Conservation (phyloP, 83 land plant genomes). For the Isoetes engelmannii region DNA sequence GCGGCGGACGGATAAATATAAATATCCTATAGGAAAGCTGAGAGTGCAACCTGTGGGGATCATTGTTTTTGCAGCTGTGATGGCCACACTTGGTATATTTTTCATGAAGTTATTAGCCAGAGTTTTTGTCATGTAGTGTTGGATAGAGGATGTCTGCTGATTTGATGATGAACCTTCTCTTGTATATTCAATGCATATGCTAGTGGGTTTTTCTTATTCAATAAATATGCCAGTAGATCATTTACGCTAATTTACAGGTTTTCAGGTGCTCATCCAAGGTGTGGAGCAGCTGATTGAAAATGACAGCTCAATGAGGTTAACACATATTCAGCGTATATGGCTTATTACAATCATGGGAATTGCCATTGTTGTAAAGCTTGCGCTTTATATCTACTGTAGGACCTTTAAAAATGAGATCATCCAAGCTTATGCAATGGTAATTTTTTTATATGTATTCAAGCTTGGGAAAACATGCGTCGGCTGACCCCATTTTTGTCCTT, state of each 20-base stretch:
- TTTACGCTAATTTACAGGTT: constrained; percentile 33
- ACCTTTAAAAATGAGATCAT: constrained; percentile 65
- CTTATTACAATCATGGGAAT: constrained; percentile 56
- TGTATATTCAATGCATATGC: not conserved
- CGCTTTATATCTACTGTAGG: constrained; percentile 67
- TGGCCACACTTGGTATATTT: constrained; percentile 80
- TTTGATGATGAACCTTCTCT: not conserved
- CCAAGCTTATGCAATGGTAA: constrained; percentile 78
- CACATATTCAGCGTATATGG: constrained; percentile 48
- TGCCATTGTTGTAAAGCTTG: constrained; percentile 66
- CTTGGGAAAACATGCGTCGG: not conserved
- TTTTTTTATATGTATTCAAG: not conserved
- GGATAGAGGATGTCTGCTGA: not conserved
- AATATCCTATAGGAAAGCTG: constrained; percentile 81
- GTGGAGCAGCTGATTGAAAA: constrained; percentile 51
- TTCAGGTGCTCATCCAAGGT: constrained; percentile 66
- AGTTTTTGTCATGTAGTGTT: not conserved
- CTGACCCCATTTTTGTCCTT: no score
- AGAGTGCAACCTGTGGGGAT: constrained; percentile 92
- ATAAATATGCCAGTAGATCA: not conserved
- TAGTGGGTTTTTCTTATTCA: not conserved
- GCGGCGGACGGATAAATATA: constrained; percentile 55
- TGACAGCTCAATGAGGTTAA: constrained; percentile 32
- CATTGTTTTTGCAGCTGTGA: constrained; percentile 77
- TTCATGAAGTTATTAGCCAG: not conserved